phyloP scores from a whole-genome alignment of 257 asterid species.

The Galeopsis tetrahit region DNA sequence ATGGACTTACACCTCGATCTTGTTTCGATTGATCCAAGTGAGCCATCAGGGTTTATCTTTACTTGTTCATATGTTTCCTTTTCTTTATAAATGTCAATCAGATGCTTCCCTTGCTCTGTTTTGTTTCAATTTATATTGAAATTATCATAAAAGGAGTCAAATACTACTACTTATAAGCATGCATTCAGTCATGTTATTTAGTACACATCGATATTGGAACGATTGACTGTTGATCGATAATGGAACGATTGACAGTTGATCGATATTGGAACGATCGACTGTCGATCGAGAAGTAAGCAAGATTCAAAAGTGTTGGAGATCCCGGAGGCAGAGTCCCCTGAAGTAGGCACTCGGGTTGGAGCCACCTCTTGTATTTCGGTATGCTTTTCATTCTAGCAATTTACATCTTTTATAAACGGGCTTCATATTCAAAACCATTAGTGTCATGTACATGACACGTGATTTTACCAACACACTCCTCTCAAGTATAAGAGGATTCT shows the following conservation, averaged over 20 bases:
- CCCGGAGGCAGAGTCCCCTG: neutral
- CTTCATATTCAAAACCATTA: neutral
- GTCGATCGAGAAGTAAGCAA: neutral
- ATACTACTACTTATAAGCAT: no score
- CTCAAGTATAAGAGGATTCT: no score
- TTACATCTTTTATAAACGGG: neutral
- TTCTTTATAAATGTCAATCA: neutral
- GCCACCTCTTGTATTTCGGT: neutral
- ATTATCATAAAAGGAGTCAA: neutral
- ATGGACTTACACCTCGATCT: slow-evolving; percentile 74
- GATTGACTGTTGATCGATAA: neutral
- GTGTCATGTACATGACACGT: no score
- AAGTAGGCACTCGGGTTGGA: neutral
- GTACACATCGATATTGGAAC: neutral
- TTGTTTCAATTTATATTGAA: neutral
- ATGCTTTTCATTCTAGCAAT: neutral
- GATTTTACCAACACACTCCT: no score
- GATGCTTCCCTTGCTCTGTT: neutral
- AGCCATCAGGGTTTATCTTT: neutral
- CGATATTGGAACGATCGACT: neutral
- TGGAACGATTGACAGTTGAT: neutral
- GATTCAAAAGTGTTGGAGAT: neutral
- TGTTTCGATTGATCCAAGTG: slow-evolving; percentile 55
- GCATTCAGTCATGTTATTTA: neutral
- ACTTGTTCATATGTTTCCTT: neutral